Evolutionary conservation across 768 basidiomycete species (phyloP).

Genomic region (Lactarius vividus): DNA sequence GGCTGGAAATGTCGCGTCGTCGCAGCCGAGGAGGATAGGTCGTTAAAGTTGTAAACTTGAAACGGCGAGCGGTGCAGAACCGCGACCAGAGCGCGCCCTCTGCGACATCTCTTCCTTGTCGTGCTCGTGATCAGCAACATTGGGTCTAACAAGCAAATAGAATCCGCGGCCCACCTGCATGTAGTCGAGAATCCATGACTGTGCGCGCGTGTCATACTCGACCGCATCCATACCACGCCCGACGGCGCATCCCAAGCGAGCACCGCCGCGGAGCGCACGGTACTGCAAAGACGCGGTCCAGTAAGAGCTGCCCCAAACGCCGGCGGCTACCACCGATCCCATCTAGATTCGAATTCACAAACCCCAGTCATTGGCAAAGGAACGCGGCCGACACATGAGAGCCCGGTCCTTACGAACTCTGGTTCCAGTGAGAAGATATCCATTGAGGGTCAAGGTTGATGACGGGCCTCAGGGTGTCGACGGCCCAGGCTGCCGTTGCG

Average conservation of each 20-base stretch:
- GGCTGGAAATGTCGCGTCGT: slow-evolving; percentile 24
- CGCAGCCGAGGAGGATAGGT: slow-evolving; percentile 20
- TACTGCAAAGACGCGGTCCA: slow-evolving; percentile 25
- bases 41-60: slow-evolving; percentile 21
- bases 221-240: background rate
- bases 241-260: slow-evolving; percentile 19
- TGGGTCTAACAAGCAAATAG: background rate
- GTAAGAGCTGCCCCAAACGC: slow-evolving; percentile 24
- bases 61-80: slow-evolving; percentile 20
- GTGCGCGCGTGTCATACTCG: slow-evolving; percentile 17
- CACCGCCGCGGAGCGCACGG: slow-evolving; percentile 24
- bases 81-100: slow-evolving; percentile 23
- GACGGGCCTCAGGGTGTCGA: slow-evolving; percentile 17
- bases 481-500: slow-evolving; percentile 21
- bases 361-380: background rate
- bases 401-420: slow-evolving; percentile 13
- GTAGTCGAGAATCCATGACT: slow-evolving; percentile 21
- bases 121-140: background rate
- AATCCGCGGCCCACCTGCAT: slow-evolving; percentile 10
- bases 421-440: slow-evolving; percentile 21
- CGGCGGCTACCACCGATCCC: slow-evolving; percentile 23
- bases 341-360: background rate
- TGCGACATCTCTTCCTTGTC: slow-evolving; percentile 11
- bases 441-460: slow-evolving; percentile 27
- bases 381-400: background rate